A percentile compares a stretch with the other conserved stretches of the same genome.
Evolutionary conservation across 1,284 basidiomycete genomes (phyloP).

Genomic region (Abortiporus biennis): DNA sequence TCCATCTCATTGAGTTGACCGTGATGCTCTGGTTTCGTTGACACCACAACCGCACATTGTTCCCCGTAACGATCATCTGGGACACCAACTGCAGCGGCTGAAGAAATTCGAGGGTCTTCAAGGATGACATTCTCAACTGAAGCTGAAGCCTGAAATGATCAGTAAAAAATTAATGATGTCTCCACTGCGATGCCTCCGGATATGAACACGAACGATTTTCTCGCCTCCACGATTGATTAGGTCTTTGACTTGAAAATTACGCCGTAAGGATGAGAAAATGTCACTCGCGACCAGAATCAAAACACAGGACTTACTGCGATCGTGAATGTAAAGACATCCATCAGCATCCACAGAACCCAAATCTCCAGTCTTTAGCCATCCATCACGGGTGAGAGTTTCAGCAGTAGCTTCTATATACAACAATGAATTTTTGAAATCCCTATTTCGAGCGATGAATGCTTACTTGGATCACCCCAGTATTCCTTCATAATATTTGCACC

Average conservation of each 20-base stretch:
- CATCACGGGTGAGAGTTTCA: slow-evolving; percentile 47
- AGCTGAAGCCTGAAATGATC: slow-evolving; percentile 39
- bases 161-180: background rate
- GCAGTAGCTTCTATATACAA: slow-evolving; percentile 37
- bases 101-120: slow-evolving; percentile 52
- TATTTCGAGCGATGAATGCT: slow-evolving; percentile 6
- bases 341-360: slow-evolving; percentile 53
- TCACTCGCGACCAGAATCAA: background rate
- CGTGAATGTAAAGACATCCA: slow-evolving; percentile 62
- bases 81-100: slow-evolving; percentile 45
- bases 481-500: slow-evolving; percentile 54
- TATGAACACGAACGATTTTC: slow-evolving; percentile 14
- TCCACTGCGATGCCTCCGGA: slow-evolving; percentile 2
- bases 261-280: background rate
- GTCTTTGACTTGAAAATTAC: slow-evolving; percentile 4
- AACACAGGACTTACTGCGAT: slow-evolving; percentile 35
- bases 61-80: slow-evolving; percentile 15
- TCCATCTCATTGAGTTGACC: slow-evolving; percentile 39
- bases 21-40: slow-evolving; percentile 33
- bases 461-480: slow-evolving; percentile 51
- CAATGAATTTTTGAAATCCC: background rate
- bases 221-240: slow-evolving; percentile 7
- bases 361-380: slow-evolving; percentile 58
- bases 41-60: slow-evolving; percentile 29
- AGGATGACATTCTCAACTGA: slow-evolving; percentile 66